Base-by-base conservation (phyloP, 345 rosid species). In the Aquilaria yunnanensis region DNA sequence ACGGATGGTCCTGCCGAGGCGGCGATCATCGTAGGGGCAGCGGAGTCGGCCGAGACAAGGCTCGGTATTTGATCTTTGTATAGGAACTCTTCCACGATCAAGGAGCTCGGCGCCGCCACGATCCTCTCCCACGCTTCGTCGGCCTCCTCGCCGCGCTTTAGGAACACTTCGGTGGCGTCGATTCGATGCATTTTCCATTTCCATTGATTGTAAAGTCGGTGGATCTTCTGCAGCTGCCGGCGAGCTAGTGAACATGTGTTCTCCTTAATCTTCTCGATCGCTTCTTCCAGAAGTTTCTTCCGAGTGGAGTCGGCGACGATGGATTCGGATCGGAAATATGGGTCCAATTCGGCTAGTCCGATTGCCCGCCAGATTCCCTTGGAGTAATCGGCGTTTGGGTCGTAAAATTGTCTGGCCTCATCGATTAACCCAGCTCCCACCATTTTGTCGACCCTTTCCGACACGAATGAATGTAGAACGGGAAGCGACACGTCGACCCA, bases 381-480 rank as follows among this genome's bases (percentile, higher is more conserved):
- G 0, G 84, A 70, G 48, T 92, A 81, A 69, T 87, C 82, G 0
- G 72, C 74, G 1, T 2, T 62, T 9, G 89, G 93, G 61, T 83
- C 82, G 47, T 85, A 84, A 8, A 85, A 65, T 23, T 58, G 52
- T 51, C 77, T 74, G 2, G 78, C 96, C 78, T 92, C 97, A 12
- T 87, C 83, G 9, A 89, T 75, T 51, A 89, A 62, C 0, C 98
- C 98, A 1, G 74, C 61, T 69, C 77, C 65, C 32, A 89, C 78
- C 98, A 92, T 92, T 59, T 81, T 78, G 51, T 89, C 88, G 0
- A 92, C 98, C 59, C 98, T 75, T 13, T 85, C 77, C 1, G 94
- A 83, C 31, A 87, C 85, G 13, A 81, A 89, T 2, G 96, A 69
- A 51, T 84, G 64, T 4, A 92, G 70, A 13, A 81, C 85, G 0